Conservation (phyloP, 2,329 filamentous ascomycete genomes). For the Apiospora saccharicola region DNA sequence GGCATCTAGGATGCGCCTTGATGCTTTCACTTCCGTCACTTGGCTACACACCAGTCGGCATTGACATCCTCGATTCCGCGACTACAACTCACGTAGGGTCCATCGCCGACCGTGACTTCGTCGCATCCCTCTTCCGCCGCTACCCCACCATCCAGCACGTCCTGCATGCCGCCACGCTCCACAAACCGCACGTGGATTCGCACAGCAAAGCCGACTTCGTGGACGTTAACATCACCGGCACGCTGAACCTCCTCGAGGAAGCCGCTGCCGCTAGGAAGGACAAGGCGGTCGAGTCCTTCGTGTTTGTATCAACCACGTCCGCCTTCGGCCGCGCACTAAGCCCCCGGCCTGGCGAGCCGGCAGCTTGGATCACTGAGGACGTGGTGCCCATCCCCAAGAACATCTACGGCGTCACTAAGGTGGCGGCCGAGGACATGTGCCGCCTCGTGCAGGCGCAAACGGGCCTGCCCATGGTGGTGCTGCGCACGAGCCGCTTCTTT, state of each 20-base stretch:
- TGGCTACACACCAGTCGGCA: constrained; percentile 51
- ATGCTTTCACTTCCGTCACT: constrained; percentile 50
- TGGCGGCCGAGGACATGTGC: constrained; percentile 57
- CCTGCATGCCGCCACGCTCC: constrained; percentile 54
- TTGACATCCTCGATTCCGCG: constrained; percentile 50
- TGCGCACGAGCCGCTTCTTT: constrained; percentile 58
- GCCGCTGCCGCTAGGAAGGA: constrained; percentile 36
- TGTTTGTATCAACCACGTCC: constrained; percentile 57
- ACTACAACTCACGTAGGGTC: constrained; percentile 48
- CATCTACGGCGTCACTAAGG: constrained; percentile 58
- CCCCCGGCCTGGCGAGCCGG: constrained; percentile 45
- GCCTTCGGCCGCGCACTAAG: constrained; percentile 51
- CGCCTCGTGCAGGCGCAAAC: constrained; percentile 49
- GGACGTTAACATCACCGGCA: constrained; percentile 54
- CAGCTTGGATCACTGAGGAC: constrained; percentile 53
- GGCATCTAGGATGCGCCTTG: constrained; percentile 54
- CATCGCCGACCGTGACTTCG: constrained; percentile 45
- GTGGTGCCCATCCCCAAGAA: constrained; percentile 53
- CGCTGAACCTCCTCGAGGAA: constrained; percentile 50
- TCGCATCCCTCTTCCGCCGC: constrained; percentile 42
- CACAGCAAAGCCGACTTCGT: constrained; percentile 54
- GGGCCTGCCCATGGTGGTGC: constrained; percentile 49
- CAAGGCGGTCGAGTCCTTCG: constrained; percentile 46
- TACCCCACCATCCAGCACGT: constrained; percentile 47
- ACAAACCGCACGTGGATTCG: constrained; percentile 56